These are phyloP conservation scores for Botrytis hyacinthi DNA, from an alignment of 2,329 filamentous ascomycete species.

Conservation along the genomic window DNA sequence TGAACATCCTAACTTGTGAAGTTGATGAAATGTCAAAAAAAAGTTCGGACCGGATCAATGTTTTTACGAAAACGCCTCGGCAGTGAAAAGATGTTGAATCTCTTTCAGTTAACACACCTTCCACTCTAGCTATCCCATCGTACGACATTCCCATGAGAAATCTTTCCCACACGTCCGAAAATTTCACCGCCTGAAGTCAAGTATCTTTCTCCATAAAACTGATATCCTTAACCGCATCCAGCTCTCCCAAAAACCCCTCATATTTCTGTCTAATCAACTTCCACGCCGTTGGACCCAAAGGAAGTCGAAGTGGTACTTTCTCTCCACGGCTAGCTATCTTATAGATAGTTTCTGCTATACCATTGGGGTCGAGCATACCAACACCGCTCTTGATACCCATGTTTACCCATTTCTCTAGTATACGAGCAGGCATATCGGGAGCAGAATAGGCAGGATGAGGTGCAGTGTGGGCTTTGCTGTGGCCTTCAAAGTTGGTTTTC, in stretches of 20 bases:
- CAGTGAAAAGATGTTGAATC: not conserved
- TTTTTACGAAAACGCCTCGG: not conserved
- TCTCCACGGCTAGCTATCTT: constrained; percentile 28
- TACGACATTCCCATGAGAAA: not conserved
- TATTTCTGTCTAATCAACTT: constrained; percentile 31
- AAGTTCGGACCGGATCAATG: not conserved
- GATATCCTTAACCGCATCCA: constrained; percentile 28
- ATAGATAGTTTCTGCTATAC: constrained; percentile 31
- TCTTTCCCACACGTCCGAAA: not conserved
- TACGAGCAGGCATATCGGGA: constrained; percentile 39
- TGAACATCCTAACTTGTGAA: not conserved
- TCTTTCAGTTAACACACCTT: not conserved
- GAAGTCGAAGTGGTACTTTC: constrained; percentile 34
- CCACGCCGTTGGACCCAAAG: constrained; percentile 30
- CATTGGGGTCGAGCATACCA: constrained; percentile 29
- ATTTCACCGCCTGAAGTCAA: not conserved
- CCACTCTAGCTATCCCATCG: too few species aligned
- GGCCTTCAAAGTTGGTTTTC: constrained; percentile 43
- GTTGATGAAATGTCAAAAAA: not conserved
- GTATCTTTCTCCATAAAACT: constrained; percentile 18
- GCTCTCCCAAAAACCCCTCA: constrained; percentile 24
- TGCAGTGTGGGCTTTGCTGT: constrained; percentile 35
- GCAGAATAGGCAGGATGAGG: constrained; percentile 34
- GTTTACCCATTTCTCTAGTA: constrained; percentile 30
- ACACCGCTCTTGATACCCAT: constrained; percentile 27